Conservation (phyloP, 2,329 filamentous ascomycete genomes). For the Colletotrichum euphorbiae region DNA sequence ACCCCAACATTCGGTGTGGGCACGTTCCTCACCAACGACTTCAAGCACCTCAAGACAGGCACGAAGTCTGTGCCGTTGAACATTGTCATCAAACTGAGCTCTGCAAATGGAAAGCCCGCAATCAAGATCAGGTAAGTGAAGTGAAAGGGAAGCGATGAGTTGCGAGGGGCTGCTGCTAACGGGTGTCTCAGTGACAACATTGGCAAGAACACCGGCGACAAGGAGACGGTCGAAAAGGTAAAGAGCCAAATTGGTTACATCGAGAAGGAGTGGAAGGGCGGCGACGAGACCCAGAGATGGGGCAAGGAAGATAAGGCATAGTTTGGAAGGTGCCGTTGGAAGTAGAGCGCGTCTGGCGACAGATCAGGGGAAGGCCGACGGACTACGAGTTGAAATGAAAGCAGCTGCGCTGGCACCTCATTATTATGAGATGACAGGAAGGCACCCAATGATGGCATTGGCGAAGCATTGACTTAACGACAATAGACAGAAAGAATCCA, state of each 20-base stretch:
- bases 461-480: slow-evolving; percentile 8
- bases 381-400: not conserved
- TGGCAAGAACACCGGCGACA: slow-evolving; percentile 94
- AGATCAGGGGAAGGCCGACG: not conserved
- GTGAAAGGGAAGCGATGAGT: not conserved
- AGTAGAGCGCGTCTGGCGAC: slow-evolving; percentile 33
- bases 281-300: slow-evolving; percentile 88
- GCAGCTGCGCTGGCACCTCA: not conserved
- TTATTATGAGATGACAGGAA: not conserved
- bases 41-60: slow-evolving; percentile 75
- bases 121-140: slow-evolving; percentile 80
- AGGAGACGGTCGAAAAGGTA: slow-evolving; percentile 80
- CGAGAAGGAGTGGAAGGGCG: slow-evolving; percentile 84
- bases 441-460: slow-evolving; percentile 8
- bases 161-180: slow-evolving; percentile 19
- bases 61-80: slow-evolving; percentile 92
- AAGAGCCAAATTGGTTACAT: slow-evolving; percentile 89
- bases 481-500: slow-evolving; percentile 8
- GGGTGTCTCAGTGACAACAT: slow-evolving; percentile 73
- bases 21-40: slow-evolving; percentile 97
- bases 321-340: not conserved
- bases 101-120: slow-evolving; percentile 81
- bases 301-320: slow-evolving; percentile 61
- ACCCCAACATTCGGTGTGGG: slow-evolving; percentile 92
- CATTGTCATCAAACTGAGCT: slow-evolving; percentile 97